Evolutionary conservation across 768 basidiomycete genomes (phyloP).

Genomic region (Auricularia sp.): DNA sequence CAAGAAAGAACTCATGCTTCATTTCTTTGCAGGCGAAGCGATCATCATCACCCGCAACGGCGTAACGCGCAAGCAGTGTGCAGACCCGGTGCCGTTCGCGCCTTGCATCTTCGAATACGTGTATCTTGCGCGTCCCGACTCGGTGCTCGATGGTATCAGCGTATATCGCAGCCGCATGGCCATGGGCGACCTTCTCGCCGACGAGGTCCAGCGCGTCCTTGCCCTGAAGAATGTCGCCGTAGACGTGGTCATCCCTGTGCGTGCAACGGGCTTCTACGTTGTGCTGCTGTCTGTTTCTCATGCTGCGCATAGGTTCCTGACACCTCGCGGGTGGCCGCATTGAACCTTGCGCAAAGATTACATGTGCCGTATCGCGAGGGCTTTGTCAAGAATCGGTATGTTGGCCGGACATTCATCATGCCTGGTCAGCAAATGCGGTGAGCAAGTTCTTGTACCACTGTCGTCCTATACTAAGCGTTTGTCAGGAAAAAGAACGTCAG

Average conservation of each 20-base stretch:
- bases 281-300: neutral
- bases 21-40: conserved; percentile 61
- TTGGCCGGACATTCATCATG: conserved; percentile 99
- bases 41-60: conserved; percentile 83
- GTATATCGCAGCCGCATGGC: conserved; percentile 98
- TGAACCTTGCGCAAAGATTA: conserved; percentile 89
- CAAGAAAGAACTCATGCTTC: too few species aligned
- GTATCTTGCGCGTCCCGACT: conserved; percentile 96
- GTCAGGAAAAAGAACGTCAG: conserved; percentile 88
- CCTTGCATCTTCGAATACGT: conserved; percentile 99
- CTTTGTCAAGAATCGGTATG: conserved; percentile 97
- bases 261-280: conserved; percentile 12
- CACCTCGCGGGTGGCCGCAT: conserved; percentile 89
- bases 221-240: conserved; percentile 56
- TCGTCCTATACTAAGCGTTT: too few species aligned
- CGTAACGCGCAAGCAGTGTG: conserved; percentile 67
- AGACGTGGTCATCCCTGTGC: conserved; percentile 93
- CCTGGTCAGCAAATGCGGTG: conserved; percentile 94
- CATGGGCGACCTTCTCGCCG: conserved; percentile 94
- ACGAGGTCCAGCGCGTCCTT: conserved; percentile 71
- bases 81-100: conserved; percentile 64
- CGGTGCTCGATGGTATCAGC: conserved; percentile 92
- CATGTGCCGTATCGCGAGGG: conserved; percentile 91
- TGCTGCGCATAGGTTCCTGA: conserved; percentile 65
- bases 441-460: too few species aligned